Evolutionary conservation across 163 green algal species (phyloP), one percentile per base, ranked within the genome.

Genomic region (Volvox carteri): DNA sequence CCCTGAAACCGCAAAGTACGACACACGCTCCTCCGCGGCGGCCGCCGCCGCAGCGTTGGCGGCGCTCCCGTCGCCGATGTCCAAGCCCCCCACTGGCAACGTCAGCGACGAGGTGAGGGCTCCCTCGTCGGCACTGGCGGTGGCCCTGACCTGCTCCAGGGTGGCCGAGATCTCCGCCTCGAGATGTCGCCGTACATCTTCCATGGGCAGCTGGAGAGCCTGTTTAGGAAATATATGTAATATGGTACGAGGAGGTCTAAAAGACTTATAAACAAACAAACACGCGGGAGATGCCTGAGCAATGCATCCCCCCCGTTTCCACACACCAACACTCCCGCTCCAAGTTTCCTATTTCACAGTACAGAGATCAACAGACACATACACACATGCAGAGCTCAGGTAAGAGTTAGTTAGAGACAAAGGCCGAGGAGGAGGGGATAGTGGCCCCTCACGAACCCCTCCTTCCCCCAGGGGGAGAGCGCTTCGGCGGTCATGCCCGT

Each of bases 1-100:
- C 8, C 89, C 90, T 28, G 77, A 37, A 30, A 93, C 68, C 9
- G 62, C 78, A 54, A 93, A 76, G 75, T 92, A 93, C 21, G 77
- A 60, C 50, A 90, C 87, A 30, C 65, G 33, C 30, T 74, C 68
- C 28, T 39, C 76, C 25, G 21, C 37, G 30, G 1, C 46, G 14
- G 1, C 46, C n/a, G n/a, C n/a, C n/a, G n/a, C n/a, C n/a, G n/a
- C n/a, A n/a, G n/a, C n/a, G n/a, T n/a, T n/a, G 14, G 52, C 44
- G 33, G 33, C n/a, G 25, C 35, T 35, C 19, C 19, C 48, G 41
- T 11, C 70, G 3, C 23, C 89, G 50, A 44, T 46, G 14, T 50
- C 33, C 8, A 56, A 4, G 3, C 12, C n/a, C 74, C 1, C 37
- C 58, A 18, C 8, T 33, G 35, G 28, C 79, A 25, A 19, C 90